Evolutionary conservation across 306 rosid species (phyloP), one percentile per base, ranked within the genome.

Genomic region (Albizia julibrissin): DNA sequence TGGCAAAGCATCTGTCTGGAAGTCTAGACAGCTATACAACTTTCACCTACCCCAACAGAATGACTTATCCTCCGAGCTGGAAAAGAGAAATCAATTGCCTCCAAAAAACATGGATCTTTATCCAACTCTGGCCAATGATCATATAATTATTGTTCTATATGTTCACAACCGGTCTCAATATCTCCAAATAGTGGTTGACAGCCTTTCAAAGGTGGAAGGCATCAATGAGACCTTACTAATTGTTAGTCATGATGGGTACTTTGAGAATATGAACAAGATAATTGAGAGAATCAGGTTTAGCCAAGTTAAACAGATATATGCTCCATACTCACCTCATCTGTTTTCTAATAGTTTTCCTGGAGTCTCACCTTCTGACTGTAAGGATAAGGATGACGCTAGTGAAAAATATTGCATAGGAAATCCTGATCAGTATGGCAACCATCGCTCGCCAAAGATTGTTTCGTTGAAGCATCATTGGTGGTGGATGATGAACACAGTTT

Each of bases 391-490:
- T 52, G 88, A 81, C 68, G 79, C 83, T 0, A 49, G 61, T 14
- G 39, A 27, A 39, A 85, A 86, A 11, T 88, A 79, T 68, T 96
- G 98, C 10, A 12, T 76, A 26, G 98, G 99, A 79, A 87, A 78
- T 78, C 92, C 97, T 37, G 99, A 96, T 88, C 99, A 96, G 87
- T 93, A 93, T 81, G 97, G 97, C 47, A 92, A 90, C 90, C 94
- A 93, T 29, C 89, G 99, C 19, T 82, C 88, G 1, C 98, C 97
- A 3, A 92, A 90, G 88, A 96, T 96, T 62, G 98, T 92, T 42
- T 93, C 99, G 6, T 72, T 96, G 69, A 96, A 96, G 92, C 99
- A 96, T 88, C 99, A 96, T 83, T 96, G 99, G 99, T 96, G 99
- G 99, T 96, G 99, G 99, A 91, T 96, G 98, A 91, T 96, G 99